Percentiles rank a stretch among this genome's conserved stretches.
phyloP scores from a whole-genome alignment of 768 basidiomycete genomes.

The Dictyophora rubrovolvata region DNA sequence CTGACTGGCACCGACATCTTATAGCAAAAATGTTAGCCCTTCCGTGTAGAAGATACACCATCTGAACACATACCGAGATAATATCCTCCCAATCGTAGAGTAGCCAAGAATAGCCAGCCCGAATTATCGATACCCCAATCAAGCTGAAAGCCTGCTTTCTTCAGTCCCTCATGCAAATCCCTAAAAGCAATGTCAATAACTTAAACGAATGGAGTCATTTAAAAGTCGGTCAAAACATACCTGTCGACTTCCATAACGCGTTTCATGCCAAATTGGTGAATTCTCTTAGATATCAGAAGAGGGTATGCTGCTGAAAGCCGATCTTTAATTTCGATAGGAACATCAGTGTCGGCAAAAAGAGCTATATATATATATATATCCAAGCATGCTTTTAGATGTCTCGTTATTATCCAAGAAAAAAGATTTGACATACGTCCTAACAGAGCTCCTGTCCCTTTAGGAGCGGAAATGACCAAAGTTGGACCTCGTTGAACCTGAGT shows the following conservation, averaged over 20 bases:
- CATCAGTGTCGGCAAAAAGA: slow-evolving; percentile 36
- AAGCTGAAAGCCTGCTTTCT: slow-evolving; percentile 45
- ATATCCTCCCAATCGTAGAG: slow-evolving; percentile 47
- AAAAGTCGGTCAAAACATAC: not conserved
- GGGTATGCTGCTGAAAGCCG: slow-evolving; percentile 39
- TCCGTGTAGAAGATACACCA: not conserved
- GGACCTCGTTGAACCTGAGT: slow-evolving; percentile 38
- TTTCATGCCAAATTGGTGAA: slow-evolving; percentile 23
- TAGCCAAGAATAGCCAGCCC: slow-evolving; percentile 41
- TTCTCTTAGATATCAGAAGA: slow-evolving; percentile 22
- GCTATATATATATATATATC: slow-evolving; percentile 11
- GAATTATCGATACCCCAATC: slow-evolving; percentile 40
- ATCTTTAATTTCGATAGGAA: slow-evolving; percentile 41
- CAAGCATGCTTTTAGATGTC: no score
- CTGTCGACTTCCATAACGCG: slow-evolving; percentile 24
- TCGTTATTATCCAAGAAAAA: slow-evolving; percentile 5
- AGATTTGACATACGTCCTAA: slow-evolving; percentile 20
- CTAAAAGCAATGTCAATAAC: slow-evolving; percentile 16
- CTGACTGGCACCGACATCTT: slow-evolving; percentile 48
- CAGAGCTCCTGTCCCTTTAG: slow-evolving; percentile 27
- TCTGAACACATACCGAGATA: slow-evolving; percentile 41
- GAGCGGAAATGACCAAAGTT: slow-evolving; percentile 42
- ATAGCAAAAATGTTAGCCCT: not conserved
- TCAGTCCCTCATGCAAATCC: slow-evolving; percentile 44
- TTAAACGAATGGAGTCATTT: slow-evolving; percentile 17